Evolutionary conservation across 176 grass and related monocot species (phyloP).

Genomic region (Carex parvula): DNA sequence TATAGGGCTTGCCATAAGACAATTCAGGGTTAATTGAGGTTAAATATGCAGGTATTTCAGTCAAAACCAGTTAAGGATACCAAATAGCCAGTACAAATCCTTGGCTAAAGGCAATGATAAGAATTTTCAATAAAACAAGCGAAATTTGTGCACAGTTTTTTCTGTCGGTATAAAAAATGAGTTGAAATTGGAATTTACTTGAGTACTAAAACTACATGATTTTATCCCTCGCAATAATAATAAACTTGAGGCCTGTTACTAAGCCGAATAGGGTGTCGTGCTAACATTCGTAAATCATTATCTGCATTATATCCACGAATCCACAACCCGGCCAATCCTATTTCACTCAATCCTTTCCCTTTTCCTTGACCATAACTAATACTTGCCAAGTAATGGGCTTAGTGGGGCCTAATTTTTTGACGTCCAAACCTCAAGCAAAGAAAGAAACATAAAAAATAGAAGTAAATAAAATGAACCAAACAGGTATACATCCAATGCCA

Average conservation of each 20-base stretch:
- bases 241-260: not conserved
- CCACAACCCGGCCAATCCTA: not conserved
- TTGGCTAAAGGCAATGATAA: not conserved
- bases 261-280: not conserved
- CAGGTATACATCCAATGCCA: slow-evolving; percentile 5
- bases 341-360: not conserved
- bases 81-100: not conserved
- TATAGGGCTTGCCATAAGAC: not conserved
- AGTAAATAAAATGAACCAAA: slow-evolving; percentile 10
- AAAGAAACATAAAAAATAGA: not conserved
- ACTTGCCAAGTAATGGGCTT: not conserved
- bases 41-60: not conserved
- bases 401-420: not conserved
- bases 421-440: not conserved
- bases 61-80: not conserved
- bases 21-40: not conserved
- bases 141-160: not conserved
- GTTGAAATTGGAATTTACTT: not conserved
- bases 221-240: not conserved
- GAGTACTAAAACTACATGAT: not conserved
- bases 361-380: not conserved
- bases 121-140: not conserved
- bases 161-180: not conserved
- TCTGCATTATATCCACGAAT: not conserved
- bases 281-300: not conserved